Percentiles rank a stretch among this genome's conserved stretches.
Evolutionary conservation across 2,329 filamentous ascomycete genomes (phyloP).

Genomic region (Rhinocladiella mackenziei): DNA sequence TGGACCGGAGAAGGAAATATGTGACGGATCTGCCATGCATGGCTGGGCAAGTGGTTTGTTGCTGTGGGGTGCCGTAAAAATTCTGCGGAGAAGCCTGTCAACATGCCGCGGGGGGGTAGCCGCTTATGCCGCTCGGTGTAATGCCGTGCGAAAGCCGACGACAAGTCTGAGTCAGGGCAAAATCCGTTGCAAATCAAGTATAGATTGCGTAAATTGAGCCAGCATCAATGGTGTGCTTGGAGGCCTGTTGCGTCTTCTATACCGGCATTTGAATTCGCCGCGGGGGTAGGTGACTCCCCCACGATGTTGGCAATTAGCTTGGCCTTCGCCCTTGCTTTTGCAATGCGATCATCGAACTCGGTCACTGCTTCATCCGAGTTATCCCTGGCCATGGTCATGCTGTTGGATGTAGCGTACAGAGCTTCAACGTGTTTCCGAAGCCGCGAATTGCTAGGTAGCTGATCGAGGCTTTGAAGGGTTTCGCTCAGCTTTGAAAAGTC

Average conservation of each 20-base stretch:
- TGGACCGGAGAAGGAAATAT: constrained; percentile 3
- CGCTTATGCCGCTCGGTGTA: constrained; percentile 4
- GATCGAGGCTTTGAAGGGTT: constrained; percentile 9
- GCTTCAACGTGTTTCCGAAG: constrained; percentile 72
- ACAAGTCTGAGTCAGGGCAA: background rate
- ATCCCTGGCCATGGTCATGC: constrained; percentile 68
- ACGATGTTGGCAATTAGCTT: constrained; percentile 77
- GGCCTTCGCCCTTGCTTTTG: constrained; percentile 74
- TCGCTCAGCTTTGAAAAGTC: constrained; percentile 3
- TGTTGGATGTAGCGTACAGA: constrained; percentile 74
- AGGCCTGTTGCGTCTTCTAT: constrained; percentile 32
- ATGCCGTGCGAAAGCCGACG: constrained; percentile 1
- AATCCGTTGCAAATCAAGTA: background rate
- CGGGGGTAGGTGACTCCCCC: constrained; percentile 43
- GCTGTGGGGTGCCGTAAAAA: constrained; percentile 3
- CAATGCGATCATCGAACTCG: constrained; percentile 85
- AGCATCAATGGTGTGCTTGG: constrained; percentile 44
- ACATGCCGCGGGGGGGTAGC: background rate
- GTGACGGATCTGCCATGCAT: constrained; percentile 12
- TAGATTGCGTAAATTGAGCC: constrained; percentile 32
- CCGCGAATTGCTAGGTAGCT: constrained; percentile 55
- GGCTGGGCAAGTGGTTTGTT: constrained; percentile 2
- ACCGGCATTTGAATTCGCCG: constrained; percentile 21
- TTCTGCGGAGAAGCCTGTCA: constrained; percentile 21
- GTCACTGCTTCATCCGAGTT: constrained; percentile 87